Conservation (phyloP, 2,329 filamentous ascomycete genomes). For the Cordyceps fumosorosea region DNA sequence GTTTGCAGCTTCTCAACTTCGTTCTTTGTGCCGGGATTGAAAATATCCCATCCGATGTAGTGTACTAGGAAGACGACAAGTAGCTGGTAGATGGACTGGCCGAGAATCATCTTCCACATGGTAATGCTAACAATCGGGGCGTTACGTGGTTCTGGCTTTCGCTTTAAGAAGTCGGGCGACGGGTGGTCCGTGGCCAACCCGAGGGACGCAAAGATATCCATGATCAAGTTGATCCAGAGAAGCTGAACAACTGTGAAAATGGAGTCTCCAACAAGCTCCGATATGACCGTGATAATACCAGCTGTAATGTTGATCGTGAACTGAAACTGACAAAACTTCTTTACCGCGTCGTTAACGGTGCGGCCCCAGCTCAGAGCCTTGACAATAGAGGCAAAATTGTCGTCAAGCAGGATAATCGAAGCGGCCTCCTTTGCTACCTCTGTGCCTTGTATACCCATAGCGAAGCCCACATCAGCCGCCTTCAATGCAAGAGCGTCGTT, state of each 20-base stretch:
- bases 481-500: slow-evolving; percentile 62
- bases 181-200: slow-evolving; percentile 38
- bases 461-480: slow-evolving; percentile 60
- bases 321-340: slow-evolving; percentile 53
- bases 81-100: slow-evolving; percentile 66
- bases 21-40: slow-evolving; percentile 19
- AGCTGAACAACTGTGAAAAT: slow-evolving; percentile 53
- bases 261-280: slow-evolving; percentile 44
- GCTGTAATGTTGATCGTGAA: slow-evolving; percentile 58
- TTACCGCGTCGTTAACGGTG: slow-evolving; percentile 56
- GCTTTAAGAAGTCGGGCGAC: slow-evolving; percentile 27
- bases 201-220: slow-evolving; percentile 52
- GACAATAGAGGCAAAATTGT: slow-evolving; percentile 59
- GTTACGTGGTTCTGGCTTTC: slow-evolving; percentile 23
- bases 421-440: slow-evolving; percentile 58
- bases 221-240: slow-evolving; percentile 56
- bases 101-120: slow-evolving; percentile 82
- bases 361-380: slow-evolving; percentile 57
- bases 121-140: slow-evolving; percentile 51
- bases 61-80: slow-evolving; percentile 56
- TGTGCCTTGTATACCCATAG: slow-evolving; percentile 61
- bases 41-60: slow-evolving; percentile 47
- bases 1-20: slow-evolving; percentile 45
- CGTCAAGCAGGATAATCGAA: slow-evolving; percentile 55
- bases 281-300: slow-evolving; percentile 51